Percentiles rank a stretch among this genome's conserved stretches.
Evolutionary conservation across 108 stramenopile species (phyloP).

Genomic region (Nitzschia putrida): DNA sequence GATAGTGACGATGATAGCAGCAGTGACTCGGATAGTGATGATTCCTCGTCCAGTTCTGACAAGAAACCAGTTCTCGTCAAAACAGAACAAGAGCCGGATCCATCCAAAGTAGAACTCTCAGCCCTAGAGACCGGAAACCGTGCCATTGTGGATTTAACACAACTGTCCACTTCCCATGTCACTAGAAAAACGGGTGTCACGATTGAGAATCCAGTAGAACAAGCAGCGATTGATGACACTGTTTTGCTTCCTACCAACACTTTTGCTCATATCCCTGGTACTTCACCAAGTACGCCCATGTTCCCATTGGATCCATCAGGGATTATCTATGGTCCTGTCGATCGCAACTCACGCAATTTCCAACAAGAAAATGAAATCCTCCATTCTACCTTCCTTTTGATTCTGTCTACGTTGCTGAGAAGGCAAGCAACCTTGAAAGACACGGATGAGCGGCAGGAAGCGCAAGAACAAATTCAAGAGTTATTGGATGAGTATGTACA

Average conservation of each 20-base stretch:
- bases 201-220: background rate
- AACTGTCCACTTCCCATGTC: no score
- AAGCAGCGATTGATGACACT: conserved; percentile 3
- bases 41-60: no score
- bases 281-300: conserved; percentile 32
- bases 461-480: background rate
- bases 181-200: background rate
- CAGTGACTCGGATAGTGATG: no score
- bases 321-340: conserved; percentile 38
- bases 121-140: no score
- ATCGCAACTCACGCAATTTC: conserved; percentile 21
- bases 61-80: no score
- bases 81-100: no score
- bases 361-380: conserved; percentile 13
- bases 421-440: conserved; percentile 4
- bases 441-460: background rate
- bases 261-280: conserved; percentile 48
- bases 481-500: conserved; percentile 14
- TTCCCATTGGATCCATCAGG: conserved; percentile 43
- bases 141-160: no score
- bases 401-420: conserved; percentile 19
- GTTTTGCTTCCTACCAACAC: conserved; percentile 15
- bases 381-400: conserved; percentile 13
- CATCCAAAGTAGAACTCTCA: no score
- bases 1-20: no score